These are phyloP conservation scores for Monosporascus sp. DNA, from an alignment of 2,329 filamentous ascomycete genomes.

Conservation along the genomic window DNA sequence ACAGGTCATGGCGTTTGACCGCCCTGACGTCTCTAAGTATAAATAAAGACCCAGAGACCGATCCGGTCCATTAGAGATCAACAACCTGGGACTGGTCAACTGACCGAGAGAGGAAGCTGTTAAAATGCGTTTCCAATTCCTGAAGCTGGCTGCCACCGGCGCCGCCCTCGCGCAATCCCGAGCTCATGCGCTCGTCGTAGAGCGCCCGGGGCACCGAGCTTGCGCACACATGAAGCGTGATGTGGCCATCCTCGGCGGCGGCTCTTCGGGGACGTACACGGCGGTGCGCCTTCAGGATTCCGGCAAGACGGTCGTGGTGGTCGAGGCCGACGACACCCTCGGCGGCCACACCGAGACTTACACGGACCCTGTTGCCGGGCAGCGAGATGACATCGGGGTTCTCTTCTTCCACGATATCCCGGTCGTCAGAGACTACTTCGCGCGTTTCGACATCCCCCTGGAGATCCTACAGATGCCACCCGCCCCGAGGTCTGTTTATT, in stretches of 20 bases:
- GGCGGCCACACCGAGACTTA: constrained; percentile 41
- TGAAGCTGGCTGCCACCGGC: too few species aligned
- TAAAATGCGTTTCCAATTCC: too few species aligned
- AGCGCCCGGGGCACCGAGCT: too few species aligned
- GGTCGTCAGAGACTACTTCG: not conserved
- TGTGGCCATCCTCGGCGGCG: constrained; percentile 35
- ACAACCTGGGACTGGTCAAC: too few species aligned
- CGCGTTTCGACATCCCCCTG: not conserved
- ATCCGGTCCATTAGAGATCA: too few species aligned
- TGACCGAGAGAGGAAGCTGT: too few species aligned
- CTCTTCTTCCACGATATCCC: not conserved
- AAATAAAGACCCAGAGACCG: too few species aligned
- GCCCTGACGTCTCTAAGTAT: too few species aligned
- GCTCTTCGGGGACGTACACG: constrained; percentile 33
- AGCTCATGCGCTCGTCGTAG: too few species aligned
- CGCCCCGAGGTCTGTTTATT: not conserved
- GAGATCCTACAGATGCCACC: not conserved
- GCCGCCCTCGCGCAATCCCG: too few species aligned
- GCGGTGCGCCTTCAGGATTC: constrained; percentile 33
- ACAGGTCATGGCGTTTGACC: too few species aligned
- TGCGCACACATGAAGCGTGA: constrained; percentile 8
- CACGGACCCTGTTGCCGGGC: not conserved
- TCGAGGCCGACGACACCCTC: constrained; percentile 32
- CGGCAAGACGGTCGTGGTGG: constrained; percentile 30
- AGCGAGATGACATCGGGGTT: not conserved